phyloP scores from a whole-genome alignment of 805 yeast species.

The Clavispora asparagi region DNA sequence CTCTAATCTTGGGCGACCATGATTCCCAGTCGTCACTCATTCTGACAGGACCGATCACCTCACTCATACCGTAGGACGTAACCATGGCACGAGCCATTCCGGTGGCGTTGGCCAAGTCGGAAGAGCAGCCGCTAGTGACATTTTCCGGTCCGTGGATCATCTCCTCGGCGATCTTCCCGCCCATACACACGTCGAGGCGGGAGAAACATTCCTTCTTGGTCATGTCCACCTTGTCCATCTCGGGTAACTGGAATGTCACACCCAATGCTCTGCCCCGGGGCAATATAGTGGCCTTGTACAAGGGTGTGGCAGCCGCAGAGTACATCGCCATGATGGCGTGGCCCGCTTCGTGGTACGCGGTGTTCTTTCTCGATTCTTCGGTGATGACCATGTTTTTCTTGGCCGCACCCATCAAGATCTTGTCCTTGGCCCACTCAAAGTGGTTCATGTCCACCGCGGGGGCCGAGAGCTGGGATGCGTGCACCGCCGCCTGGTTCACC shows the following conservation, averaged over 20 bases:
- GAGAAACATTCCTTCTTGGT: conserved; percentile 88
- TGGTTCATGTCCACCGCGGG: conserved; percentile 85
- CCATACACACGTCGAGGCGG: conserved; percentile 95
- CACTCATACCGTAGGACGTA: conserved; percentile 94
- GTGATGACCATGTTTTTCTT: conserved; percentile 96
- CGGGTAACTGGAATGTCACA: conserved; percentile 94
- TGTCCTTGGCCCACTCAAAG: conserved; percentile 99
- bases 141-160: conserved; percentile 84
- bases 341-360: conserved; percentile 99
- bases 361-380: conserved; percentile 86
- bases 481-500: conserved; percentile 97
- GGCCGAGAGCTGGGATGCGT: conserved; percentile 91
- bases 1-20: conserved; percentile 88
- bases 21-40: conserved; percentile 88
- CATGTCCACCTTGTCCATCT: conserved; percentile 94
- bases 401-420: conserved; percentile 96
- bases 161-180: conserved; percentile 97
- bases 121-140: conserved; percentile 92
- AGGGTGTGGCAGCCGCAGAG: conserved; percentile 89
- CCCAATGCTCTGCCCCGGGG: conserved; percentile 98
- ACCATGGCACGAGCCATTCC: conserved; percentile 95
- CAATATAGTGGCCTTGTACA: conserved; percentile 93
- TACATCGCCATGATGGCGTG: conserved; percentile 98
- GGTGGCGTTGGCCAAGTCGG: conserved; percentile 87
- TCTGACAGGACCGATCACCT: conserved; percentile 85